phyloP scores from a whole-genome alignment of 805 yeast species.

The Blastobotrys parvus region DNA sequence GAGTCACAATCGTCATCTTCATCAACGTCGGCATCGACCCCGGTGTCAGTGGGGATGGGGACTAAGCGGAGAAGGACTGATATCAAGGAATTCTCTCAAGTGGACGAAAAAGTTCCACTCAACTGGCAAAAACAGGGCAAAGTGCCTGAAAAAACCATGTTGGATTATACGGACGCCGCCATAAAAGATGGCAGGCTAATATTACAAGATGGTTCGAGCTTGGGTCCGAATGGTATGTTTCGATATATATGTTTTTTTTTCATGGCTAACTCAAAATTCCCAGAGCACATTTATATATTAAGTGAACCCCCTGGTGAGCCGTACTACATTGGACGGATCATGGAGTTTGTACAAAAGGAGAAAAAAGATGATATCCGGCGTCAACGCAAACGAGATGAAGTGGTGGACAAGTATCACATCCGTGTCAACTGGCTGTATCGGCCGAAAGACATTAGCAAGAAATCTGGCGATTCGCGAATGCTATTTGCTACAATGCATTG shows the following conservation, averaged over 20 bases:
- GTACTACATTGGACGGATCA: constrained; percentile 75
- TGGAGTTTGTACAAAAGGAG: constrained; percentile 54
- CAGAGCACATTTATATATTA: constrained; percentile 69
- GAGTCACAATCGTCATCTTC: neutral
- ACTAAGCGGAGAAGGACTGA: neutral
- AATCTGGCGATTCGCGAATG: constrained; percentile 61
- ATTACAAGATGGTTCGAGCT: constrained; percentile 21
- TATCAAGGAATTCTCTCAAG: neutral
- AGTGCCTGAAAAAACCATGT: constrained; percentile 19
- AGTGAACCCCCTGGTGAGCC: constrained; percentile 95
- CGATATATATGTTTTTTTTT: no score
- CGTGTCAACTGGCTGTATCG: constrained; percentile 89
- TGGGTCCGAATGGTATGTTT: constrained; percentile 24
- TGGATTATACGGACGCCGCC: constrained; percentile 26
- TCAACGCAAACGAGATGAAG: constrained; percentile 22
- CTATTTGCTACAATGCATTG: constrained; percentile 80
- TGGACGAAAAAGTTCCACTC: constrained; percentile 11
- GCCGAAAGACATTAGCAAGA: constrained; percentile 71
- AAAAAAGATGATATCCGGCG: constrained; percentile 6
- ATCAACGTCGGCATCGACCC: neutral
- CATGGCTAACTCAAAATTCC: neutral
- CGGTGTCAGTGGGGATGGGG: neutral
- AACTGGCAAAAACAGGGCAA: constrained; percentile 27
- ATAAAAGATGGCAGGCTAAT: constrained; percentile 23
- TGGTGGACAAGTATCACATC: constrained; percentile 48